Percentiles rank a stretch among this genome's conserved stretches.
These are phyloP conservation scores for Cytospora piceae DNA, from an alignment of 2,329 filamentous ascomycete genomes.

Conservation along the genomic window DNA sequence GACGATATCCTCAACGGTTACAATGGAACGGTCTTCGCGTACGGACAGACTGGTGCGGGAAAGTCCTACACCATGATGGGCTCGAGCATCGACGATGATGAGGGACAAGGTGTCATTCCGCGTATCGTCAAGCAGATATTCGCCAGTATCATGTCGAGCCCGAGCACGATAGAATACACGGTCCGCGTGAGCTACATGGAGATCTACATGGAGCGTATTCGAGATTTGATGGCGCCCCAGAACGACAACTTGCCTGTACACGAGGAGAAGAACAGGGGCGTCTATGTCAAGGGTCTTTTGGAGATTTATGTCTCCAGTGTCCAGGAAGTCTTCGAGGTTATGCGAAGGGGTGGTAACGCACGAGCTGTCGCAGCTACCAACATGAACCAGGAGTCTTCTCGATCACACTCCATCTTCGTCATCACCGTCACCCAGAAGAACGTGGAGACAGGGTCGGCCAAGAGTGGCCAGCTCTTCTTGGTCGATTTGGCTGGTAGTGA, in stretches of 20 bases:
- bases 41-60: slow-evolving; percentile 96
- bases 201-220: slow-evolving; percentile 99
- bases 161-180: slow-evolving; percentile 96
- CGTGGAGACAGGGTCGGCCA: slow-evolving; percentile 91
- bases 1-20: slow-evolving; percentile 99
- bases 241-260: slow-evolving; percentile 98
- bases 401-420: slow-evolving; percentile 97
- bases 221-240: slow-evolving; percentile 87
- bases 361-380: slow-evolving; percentile 95
- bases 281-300: slow-evolving; percentile 93
- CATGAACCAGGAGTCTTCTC: slow-evolving; percentile 98
- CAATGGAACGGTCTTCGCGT: slow-evolving; percentile 98
- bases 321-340: slow-evolving; percentile 94
- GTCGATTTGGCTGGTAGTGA: slow-evolving; percentile 98
- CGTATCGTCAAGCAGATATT: slow-evolving; percentile 98
- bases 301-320: slow-evolving; percentile 97
- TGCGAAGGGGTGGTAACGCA: slow-evolving; percentile 87
- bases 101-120: slow-evolving; percentile 90
- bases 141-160: slow-evolving; percentile 88
- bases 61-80: slow-evolving; percentile 99
- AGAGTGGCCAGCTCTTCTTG: slow-evolving; percentile 94
- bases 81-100: slow-evolving; percentile 87
- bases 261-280: slow-evolving; percentile 93
- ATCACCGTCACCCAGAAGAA: slow-evolving; percentile 98
- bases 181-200: slow-evolving; percentile 99